Percentiles rank a stretch among this genome's conserved stretches.
Conservation (phyloP, 305 asterid genomes). For the Fraxinus sp. region DNA sequence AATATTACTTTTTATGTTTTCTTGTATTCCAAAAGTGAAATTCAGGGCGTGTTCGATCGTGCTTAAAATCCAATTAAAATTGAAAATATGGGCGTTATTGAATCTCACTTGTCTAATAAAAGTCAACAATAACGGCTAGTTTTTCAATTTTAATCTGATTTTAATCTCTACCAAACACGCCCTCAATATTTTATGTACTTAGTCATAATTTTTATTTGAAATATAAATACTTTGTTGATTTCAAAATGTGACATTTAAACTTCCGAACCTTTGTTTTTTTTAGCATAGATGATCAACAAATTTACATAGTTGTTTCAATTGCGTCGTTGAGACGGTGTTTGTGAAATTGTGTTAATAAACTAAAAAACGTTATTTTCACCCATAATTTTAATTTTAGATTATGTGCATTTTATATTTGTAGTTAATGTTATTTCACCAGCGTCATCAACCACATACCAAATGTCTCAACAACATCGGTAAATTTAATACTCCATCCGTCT, state of each 20-base stretch:
- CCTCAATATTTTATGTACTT: too few relatives aligned
- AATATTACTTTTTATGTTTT: background rate
- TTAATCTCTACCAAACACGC: too few relatives aligned
- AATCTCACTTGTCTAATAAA: too few relatives aligned
- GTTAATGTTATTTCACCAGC: background rate
- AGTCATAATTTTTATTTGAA: background rate
- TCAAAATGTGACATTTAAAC: background rate
- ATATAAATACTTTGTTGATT: background rate
- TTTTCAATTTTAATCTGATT: too few relatives aligned
- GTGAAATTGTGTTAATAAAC: background rate
- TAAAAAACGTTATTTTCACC: background rate
- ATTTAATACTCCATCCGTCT: background rate
- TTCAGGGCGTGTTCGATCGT: too few relatives aligned
- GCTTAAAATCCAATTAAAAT: too few relatives aligned
- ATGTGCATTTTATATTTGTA: too few relatives aligned
- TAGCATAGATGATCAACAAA: background rate
- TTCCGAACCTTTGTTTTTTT: background rate
- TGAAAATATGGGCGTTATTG: too few relatives aligned
- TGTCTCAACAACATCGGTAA: background rate
- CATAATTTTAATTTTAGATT: too few relatives aligned
- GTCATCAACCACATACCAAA: background rate
- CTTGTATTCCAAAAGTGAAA: background rate
- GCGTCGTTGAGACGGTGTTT: background rate
- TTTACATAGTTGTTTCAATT: background rate
- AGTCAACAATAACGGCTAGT: too few relatives aligned